Percentiles rank a stretch among this genome's conserved stretches.
phyloP scores from a whole-genome alignment of 2,329 filamentous ascomycete species.

The Pseudocercospora macadamiae region DNA sequence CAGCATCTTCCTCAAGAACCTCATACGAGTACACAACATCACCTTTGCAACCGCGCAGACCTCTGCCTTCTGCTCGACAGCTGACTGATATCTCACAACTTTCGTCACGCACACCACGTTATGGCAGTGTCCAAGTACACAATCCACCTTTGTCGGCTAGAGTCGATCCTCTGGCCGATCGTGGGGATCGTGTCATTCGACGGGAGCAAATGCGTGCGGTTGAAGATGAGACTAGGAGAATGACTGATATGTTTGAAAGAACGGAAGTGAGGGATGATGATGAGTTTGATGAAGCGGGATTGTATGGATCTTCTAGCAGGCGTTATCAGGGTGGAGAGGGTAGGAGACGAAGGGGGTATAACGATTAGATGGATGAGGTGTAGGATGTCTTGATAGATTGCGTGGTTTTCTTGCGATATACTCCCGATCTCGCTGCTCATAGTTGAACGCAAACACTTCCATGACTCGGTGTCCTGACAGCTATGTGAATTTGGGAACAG shows the following conservation, averaged over 20 bases:
- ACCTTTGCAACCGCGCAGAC: background rate
- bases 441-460: too few relatives aligned
- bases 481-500: too few relatives aligned
- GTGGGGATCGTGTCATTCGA: slow-evolving; percentile 13
- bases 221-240: background rate
- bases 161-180: slow-evolving; percentile 11
- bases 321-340: background rate
- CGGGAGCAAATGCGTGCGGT: slow-evolving; percentile 13
- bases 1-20: slow-evolving; percentile 1
- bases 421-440: too few relatives aligned
- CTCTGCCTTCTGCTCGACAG: slow-evolving; percentile 13
- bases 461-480: too few relatives aligned
- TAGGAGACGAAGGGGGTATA: background rate
- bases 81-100: slow-evolving; percentile 9
- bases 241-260: background rate
- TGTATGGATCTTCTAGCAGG: background rate
- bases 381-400: background rate
- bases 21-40: slow-evolving; percentile 9
- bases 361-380: background rate
- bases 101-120: slow-evolving; percentile 12
- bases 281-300: background rate
- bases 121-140: slow-evolving; percentile 14
- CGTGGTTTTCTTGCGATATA: background rate
- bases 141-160: background rate
- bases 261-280: background rate